Evolutionary conservation across 23 red algal genomes (phyloP), one percentile per base, ranked within the genome.

Genomic region (Gracilariopsis chorda): DNA sequence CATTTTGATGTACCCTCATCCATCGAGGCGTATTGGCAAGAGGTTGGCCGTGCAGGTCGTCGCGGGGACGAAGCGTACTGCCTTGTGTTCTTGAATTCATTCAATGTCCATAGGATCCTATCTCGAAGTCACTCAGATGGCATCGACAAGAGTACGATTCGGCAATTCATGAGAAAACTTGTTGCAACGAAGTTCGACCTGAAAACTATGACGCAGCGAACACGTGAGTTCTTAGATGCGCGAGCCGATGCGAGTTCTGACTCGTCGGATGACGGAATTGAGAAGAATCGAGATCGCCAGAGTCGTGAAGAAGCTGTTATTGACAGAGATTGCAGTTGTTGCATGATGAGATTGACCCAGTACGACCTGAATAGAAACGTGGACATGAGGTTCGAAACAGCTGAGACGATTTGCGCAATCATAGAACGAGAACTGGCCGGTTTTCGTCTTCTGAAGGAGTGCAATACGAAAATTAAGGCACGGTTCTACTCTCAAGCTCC

Each of bases 1-100:
- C 95, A 97, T 62, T 93, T 67, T 65, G 89, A 77, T 24, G 9
- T 84, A 36, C 90, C 90, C 40, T 30, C 51, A 14, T 88, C 78
- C 3, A 44, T 97, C n/a, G 95, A 97, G 61, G 90, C 70, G 41
- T 93, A 93, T 51, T 51, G 47, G 32, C 95, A 97, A 49, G 88
- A 97, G 63, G 64, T 87, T 5, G 88, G 95, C 3, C 55, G 95
- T 3, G 95, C 95, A 0, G 95, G 95, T 0, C 80, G 88, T 7
- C 68, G 82, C 32, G 88, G 95, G 8, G 43, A 45, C 36, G 32
- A 46, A n/a, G 81, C 91, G 1, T 63, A 43, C 23, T 87, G 91
- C 57, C 61, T 53, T 1, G 55, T 87, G 51, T 76, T 94, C 30
- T 75, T 65, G 29, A 84, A 45, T 20, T 40, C 30, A 6, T 61